Evolutionary conservation across 768 basidiomycete species (phyloP).

Genomic region (Russula sp.): DNA sequence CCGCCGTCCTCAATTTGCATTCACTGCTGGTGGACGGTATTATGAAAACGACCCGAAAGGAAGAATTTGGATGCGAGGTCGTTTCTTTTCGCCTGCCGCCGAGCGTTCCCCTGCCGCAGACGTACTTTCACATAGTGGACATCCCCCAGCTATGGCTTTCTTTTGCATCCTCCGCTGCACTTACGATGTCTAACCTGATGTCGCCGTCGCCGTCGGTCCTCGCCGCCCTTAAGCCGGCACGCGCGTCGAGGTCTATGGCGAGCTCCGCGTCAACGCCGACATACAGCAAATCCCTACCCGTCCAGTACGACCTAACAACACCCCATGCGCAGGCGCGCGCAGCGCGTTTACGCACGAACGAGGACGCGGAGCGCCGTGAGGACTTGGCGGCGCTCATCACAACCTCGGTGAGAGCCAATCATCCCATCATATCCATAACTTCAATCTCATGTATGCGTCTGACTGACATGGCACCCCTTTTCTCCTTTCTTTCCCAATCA

Average conservation of each 20-base stretch:
- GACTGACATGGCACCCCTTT: neutral
- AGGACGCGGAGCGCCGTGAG: slow-evolving; percentile 12
- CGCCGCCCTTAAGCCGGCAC: neutral
- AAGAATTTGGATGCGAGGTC: neutral
- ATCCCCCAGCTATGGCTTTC: neutral
- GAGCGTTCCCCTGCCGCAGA: neutral
- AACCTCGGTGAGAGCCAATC: slow-evolving; percentile 6
- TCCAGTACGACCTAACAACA: slow-evolving; percentile 12
- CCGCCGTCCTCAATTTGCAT: too few relatives aligned
- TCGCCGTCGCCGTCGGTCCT: neutral
- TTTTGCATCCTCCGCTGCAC: neutral
- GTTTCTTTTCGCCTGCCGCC: slow-evolving; percentile 7
- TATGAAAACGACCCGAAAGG: neutral
- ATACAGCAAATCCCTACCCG: neutral
- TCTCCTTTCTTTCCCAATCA: neutral
- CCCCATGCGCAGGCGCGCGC: slow-evolving; percentile 13
- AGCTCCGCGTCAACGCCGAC: neutral
- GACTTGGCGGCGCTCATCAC: slow-evolving; percentile 17
- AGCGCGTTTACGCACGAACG: slow-evolving; percentile 10
- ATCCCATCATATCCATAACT: neutral
- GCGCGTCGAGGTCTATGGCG: neutral
- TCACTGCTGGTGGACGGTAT: neutral
- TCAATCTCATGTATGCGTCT: neutral
- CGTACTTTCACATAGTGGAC: neutral
- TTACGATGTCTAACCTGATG: neutral